Evolutionary conservation across 495 filamentous ascomycete genomes (phyloP), one percentile per base, ranked within the genome.

Genomic region (Hypomontagnella monticulosa): DNA sequence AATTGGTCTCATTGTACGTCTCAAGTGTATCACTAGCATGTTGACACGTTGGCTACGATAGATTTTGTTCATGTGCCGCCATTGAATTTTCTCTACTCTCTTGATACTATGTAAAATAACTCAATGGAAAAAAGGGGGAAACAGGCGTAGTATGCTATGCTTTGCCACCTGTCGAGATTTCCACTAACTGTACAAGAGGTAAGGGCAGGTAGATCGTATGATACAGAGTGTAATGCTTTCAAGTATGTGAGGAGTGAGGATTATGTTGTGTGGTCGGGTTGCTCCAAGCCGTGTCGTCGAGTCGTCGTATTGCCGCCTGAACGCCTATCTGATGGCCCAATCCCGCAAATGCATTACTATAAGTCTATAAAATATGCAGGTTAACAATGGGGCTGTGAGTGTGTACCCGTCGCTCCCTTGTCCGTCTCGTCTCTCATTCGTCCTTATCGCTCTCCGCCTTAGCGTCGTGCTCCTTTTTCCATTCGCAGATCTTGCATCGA

Each of bases 401-500:
- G 43, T 44, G 56, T 57, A 38, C 46, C 56, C 34, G 56, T 63
- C 54, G 41, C 66, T 56, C 61, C 63, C 27, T 33, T 40, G 43
- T 52, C 44, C 57, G 55, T 36, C 50, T 50, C 65, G 33, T 19
- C 57, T 56, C 69, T 50, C 73, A 71, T 61, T 79, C 79, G 61
- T 78, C 75, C 52, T 78, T 67, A 16, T 78, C 72, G 37, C 76
- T 54, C 15, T 78, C 63, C 56, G 71, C 66, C 61, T 78, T 77
- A 50, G 71, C 64, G 48, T 76, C 80, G 47, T 86, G 78, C 54
- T 85, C 79, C 70, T 81, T 76, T 70, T 88, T 84, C 75, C 81
- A 79, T 72, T 86, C 76, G 80, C 77, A 61, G 89, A 83, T 74
- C 64, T 73, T 91, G 82, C 79, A 91, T 84, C 75, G 83, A 73